Base-by-base conservation (phyloP, 2,329 filamentous ascomycete species). In the Capronia americana region DNA sequence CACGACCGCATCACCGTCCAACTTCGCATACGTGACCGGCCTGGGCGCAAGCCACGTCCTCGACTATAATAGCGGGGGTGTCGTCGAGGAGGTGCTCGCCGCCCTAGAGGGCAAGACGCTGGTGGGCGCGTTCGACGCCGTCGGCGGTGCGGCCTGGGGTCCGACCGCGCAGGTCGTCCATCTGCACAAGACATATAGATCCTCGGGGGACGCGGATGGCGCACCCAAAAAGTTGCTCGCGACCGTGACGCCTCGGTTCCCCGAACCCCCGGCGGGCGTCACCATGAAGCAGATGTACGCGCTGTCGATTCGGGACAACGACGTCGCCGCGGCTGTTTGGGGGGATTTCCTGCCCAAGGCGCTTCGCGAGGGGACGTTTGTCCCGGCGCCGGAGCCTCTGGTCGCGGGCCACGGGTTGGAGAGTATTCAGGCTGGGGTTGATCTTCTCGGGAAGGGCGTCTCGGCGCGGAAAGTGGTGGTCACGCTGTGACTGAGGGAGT, bases 271-370 rank as follows among this genome's bases (percentile, higher is more conserved):
- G 4, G 50, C 34, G 11, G 26, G 32, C 11, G 53, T 67, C 32
- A 59, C 55, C 32, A 51, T 59, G 24, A 51, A 61, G 8, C 66
- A 58, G 34, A 66, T 62, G 23, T 11, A 65, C 8, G 38, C 60
- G 50, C 54, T 28, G 8, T 48, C 63, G n/a, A 24, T 71, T 20
- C 54, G 65, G 4, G 61, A 68, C 3, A 66, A 67, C 6, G 64
- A 70, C 1, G 64, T 70, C 10, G 65, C 66, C 1, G 74, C 73
- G 6, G 68, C 71, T 41, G 67, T 83, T 11, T 83, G 77, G 69
- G 74, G 73, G 14, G 75, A 78, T n/a, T 83, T 76, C 63, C 57
- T 82, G 10, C 75, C 79, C 0, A 65, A 73, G 17, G 82, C 81
- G 8, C 71, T 84, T 50, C 74, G 70, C 17, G 61, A 67, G 1